Percentiles rank a stretch among this genome's conserved stretches.
Conservation (phyloP, 2,329 filamentous ascomycete species). For the Calonectria hawksworthii region DNA sequence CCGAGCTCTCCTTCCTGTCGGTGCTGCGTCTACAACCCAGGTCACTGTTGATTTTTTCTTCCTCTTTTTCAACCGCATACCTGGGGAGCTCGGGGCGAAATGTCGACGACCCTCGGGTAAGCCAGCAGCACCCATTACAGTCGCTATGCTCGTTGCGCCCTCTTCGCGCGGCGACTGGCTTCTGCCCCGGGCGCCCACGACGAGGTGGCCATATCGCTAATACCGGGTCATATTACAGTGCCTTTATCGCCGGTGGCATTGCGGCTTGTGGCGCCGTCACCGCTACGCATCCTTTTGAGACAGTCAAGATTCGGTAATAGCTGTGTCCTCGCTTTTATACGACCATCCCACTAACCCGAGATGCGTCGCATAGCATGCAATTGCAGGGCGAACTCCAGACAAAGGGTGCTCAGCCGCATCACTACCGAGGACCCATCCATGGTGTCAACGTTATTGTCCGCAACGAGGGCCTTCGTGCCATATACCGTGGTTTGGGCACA, state of each 20-base stretch:
- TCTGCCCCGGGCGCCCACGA: background rate
- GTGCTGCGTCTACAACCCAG: slow-evolving; percentile 1
- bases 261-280: slow-evolving; percentile 98
- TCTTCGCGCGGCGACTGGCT: slow-evolving; percentile 10
- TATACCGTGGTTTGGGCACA: slow-evolving; percentile 90
- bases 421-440: slow-evolving; percentile 93
- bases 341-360: slow-evolving; percentile 21
- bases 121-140: slow-evolving; percentile 17
- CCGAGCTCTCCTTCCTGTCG: slow-evolving; percentile 39
- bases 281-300: slow-evolving; percentile 98
- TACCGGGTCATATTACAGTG: slow-evolving; percentile 60
- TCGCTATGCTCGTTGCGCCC: slow-evolving; percentile 19
- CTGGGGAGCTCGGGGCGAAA: slow-evolving; percentile 45
- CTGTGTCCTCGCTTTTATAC: background rate
- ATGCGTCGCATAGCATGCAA: slow-evolving; percentile 76
- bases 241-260: slow-evolving; percentile 95
- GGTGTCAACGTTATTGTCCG: slow-evolving; percentile 90
- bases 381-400: slow-evolving; percentile 94
- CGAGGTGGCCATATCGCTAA: slow-evolving; percentile 23
- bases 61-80: slow-evolving; percentile 16
- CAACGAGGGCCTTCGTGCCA: slow-evolving; percentile 88
- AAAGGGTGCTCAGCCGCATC: slow-evolving; percentile 85
- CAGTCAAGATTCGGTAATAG: slow-evolving; percentile 93
- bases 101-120: slow-evolving; percentile 54
- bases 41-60: background rate